Conservation (phyloP, 2,329 filamentous ascomycete species). For the Pyrenochaeta sp. region DNA sequence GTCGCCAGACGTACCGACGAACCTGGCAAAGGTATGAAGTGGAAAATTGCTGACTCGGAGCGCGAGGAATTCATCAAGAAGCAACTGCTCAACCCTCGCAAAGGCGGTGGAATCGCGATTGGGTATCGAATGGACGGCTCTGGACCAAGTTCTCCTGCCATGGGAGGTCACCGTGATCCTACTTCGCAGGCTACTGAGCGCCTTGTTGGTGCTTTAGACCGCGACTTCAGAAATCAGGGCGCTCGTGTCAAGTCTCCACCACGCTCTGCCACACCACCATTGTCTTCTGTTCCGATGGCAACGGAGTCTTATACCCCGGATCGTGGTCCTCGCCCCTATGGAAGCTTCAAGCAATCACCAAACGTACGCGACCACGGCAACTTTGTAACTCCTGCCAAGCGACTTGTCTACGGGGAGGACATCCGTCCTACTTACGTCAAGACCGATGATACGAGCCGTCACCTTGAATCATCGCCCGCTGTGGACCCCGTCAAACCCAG, state of each 20-base stretch:
- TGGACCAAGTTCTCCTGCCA: slow-evolving; percentile 71
- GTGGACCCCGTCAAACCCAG: slow-evolving; percentile 44
- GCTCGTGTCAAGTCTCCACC: slow-evolving; percentile 51
- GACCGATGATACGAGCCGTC: slow-evolving; percentile 28
- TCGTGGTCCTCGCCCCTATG: slow-evolving; percentile 56
- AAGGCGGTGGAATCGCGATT: slow-evolving; percentile 39
- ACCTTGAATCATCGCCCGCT: slow-evolving; percentile 41
- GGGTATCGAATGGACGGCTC: slow-evolving; percentile 64
- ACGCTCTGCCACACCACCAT: slow-evolving; percentile 58
- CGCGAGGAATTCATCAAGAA: slow-evolving; percentile 89
- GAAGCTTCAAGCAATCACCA: slow-evolving; percentile 42
- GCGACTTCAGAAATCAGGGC: slow-evolving; percentile 26
- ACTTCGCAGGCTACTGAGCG: slow-evolving; percentile 61
- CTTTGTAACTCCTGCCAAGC: slow-evolving; percentile 47
- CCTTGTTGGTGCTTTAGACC: slow-evolving; percentile 54
- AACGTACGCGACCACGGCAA: slow-evolving; percentile 36
- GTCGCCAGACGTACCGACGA: slow-evolving; percentile 92
- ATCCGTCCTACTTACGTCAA: slow-evolving; percentile 32
- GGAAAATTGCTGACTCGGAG: slow-evolving; percentile 87
- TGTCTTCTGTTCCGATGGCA: slow-evolving; percentile 57
- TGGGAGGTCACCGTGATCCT: slow-evolving; percentile 41
- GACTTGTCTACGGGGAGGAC: slow-evolving; percentile 40
- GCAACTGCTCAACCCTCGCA: slow-evolving; percentile 57
- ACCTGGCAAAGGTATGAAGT: slow-evolving; percentile 98
- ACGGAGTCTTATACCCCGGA: slow-evolving; percentile 64